phyloP scores from a whole-genome alignment of 169 alveolate genomes.

The Plasmodium inui region DNA sequence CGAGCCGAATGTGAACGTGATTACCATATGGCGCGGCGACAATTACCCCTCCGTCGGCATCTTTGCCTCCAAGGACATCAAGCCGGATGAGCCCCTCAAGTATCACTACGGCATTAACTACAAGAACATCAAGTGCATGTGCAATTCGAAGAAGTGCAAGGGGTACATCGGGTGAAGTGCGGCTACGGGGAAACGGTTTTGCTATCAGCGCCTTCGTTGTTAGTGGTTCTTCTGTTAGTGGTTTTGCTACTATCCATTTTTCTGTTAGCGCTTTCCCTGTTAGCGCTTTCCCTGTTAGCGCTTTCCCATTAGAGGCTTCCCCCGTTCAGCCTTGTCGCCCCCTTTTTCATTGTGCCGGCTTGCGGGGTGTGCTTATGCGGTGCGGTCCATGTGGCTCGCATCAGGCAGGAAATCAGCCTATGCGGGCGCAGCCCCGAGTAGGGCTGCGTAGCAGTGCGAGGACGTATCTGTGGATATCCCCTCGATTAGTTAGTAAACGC shows the following conservation, averaged over 20 bases:
- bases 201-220: neutral
- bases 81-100: constrained; percentile 86
- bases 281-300: too few relatives aligned
- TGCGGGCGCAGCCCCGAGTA: too few relatives aligned
- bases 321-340: neutral
- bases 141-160: constrained; percentile 80
- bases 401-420: neutral
- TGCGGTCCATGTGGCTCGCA: neutral
- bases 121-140: constrained; percentile 83
- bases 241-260: too few relatives aligned
- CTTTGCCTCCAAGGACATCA: constrained; percentile 82
- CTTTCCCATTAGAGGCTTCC: too few relatives aligned
- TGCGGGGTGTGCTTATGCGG: neutral
- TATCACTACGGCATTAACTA: constrained; percentile 83
- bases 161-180: constrained; percentile 79
- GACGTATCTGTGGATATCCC: too few relatives aligned
- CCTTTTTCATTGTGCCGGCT: neutral
- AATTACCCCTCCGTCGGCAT: constrained; percentile 84
- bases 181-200: neutral
- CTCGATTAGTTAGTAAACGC: too few relatives aligned
- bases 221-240: neutral
- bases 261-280: too few relatives aligned
- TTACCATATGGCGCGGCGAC: constrained; percentile 87
- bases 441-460: too few relatives aligned
- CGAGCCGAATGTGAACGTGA: constrained; percentile 88